These are phyloP conservation scores for Diaporthe sp. DNA, from an alignment of 2,329 filamentous ascomycete species.

Conservation along the genomic window DNA sequence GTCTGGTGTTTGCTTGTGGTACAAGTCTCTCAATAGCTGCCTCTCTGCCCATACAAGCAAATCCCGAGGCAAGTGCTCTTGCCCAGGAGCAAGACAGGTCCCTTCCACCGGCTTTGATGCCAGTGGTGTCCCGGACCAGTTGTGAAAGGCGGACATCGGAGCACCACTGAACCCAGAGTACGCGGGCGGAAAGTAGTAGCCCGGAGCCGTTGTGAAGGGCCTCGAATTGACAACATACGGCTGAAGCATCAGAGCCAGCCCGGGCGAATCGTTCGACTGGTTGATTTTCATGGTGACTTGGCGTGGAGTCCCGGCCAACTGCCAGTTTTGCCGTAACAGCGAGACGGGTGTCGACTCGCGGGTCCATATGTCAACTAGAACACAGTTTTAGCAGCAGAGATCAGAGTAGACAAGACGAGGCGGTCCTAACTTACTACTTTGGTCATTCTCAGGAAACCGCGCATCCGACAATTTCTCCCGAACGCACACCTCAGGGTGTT, in stretches of 20 bases:
- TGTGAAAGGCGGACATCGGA: background rate
- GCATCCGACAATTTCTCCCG: conserved; percentile 23
- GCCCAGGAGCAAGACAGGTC: background rate
- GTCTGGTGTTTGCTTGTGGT: background rate
- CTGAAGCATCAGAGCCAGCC: conserved; percentile 8
- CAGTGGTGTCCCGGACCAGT: background rate
- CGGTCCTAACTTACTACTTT: conserved; percentile 16
- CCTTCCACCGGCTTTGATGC: background rate
- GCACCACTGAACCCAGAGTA: background rate
- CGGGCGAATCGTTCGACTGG: background rate
- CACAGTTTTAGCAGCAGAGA: background rate
- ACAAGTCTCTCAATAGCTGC: conserved; percentile 17
- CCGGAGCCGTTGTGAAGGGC: background rate
- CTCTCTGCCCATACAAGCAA: conserved; percentile 28
- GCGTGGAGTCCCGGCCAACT: background rate
- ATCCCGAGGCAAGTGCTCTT: background rate
- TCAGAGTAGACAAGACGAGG: background rate
- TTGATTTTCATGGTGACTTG: background rate
- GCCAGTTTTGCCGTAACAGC: background rate
- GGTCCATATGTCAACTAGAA: conserved; percentile 27
- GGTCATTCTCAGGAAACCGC: conserved; percentile 8
- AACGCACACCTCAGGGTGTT: conserved; percentile 29
- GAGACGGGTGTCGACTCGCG: background rate
- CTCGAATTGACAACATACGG: background rate
- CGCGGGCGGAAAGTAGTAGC: background rate